Percentiles rank a stretch among this genome's conserved stretches.
Evolutionary conservation across 495 filamentous ascomycete species (phyloP).

Genomic region (Achaetomiella virescens): DNA sequence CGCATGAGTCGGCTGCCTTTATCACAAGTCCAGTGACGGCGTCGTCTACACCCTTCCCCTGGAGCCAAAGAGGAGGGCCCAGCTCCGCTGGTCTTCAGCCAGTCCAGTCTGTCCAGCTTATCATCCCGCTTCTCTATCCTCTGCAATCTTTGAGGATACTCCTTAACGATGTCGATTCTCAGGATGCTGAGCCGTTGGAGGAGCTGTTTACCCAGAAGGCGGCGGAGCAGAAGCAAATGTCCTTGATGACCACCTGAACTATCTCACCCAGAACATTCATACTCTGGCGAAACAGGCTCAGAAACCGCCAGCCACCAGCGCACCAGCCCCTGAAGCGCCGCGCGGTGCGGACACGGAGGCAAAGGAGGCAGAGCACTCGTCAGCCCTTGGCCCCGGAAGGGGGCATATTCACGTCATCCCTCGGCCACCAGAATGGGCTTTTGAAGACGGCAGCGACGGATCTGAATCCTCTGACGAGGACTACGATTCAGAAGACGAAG

Average conservation of each 20-base stretch:
- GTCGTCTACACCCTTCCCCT: slow-evolving; percentile 66
- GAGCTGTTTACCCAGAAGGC: slow-evolving; percentile 57
- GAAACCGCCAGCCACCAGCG: neutral
- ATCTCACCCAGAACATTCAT: slow-evolving; percentile 68
- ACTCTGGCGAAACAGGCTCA: slow-evolving; percentile 52
- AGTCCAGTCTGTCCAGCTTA: slow-evolving; percentile 59
- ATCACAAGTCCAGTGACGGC: slow-evolving; percentile 65
- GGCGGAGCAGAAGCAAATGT: slow-evolving; percentile 50
- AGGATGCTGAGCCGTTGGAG: slow-evolving; percentile 56
- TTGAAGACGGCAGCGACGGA: slow-evolving; percentile 37
- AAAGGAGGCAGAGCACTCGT: slow-evolving; percentile 23
- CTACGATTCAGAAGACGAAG: slow-evolving; percentile 46
- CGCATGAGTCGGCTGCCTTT: slow-evolving; percentile 65
- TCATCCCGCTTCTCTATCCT: slow-evolving; percentile 68
- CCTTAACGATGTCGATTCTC: slow-evolving; percentile 56
- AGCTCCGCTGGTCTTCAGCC: slow-evolving; percentile 57
- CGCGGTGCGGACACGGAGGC: slow-evolving; percentile 18
- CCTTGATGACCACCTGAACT: slow-evolving; percentile 71
- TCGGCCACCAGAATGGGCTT: slow-evolving; percentile 75
- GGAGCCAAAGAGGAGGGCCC: slow-evolving; percentile 55
- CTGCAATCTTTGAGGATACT: slow-evolving; percentile 62
- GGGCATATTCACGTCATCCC: slow-evolving; percentile 71
- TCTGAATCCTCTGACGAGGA: slow-evolving; percentile 18
- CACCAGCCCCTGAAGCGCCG: neutral
- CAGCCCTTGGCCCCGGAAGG: slow-evolving; percentile 37